Percentiles rank a stretch among this genome's conserved stretches.
Conservation (phyloP, 495 filamentous ascomycete genomes). For the Penicillium goetzii region DNA sequence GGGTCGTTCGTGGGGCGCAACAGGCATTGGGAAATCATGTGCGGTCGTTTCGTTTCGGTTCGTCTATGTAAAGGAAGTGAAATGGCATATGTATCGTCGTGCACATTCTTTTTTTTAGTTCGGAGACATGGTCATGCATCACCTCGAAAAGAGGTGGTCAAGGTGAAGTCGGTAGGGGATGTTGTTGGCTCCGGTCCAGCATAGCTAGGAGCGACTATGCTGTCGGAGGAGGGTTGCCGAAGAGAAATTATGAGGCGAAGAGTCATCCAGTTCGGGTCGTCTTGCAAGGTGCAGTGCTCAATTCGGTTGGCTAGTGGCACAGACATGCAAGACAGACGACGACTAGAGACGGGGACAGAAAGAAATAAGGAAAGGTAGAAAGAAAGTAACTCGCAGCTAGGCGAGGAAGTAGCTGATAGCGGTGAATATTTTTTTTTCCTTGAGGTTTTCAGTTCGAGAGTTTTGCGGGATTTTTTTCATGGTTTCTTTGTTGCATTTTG, state of each 20-base stretch:
- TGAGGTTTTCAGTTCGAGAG: slow-evolving; percentile 9
- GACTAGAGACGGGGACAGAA: slow-evolving; percentile 10
- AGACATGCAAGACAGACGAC: background rate
- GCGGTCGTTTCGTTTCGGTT: slow-evolving; percentile 39
- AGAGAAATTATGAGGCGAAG: slow-evolving; percentile 24
- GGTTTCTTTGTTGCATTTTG: slow-evolving; percentile 21
- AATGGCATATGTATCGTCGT: slow-evolving; percentile 33
- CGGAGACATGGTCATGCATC: slow-evolving; percentile 19
- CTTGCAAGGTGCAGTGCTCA: background rate
- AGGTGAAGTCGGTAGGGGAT: background rate
- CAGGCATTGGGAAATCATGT: slow-evolving; percentile 25
- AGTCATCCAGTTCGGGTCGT: slow-evolving; percentile 8
- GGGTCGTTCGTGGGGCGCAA: slow-evolving; percentile 23
- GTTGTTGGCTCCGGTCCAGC: background rate
- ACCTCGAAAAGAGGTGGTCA: slow-evolving; percentile 11
- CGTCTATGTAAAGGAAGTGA: slow-evolving; percentile 30
- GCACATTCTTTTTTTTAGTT: slow-evolving; percentile 32
- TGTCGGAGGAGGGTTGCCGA: slow-evolving; percentile 15
- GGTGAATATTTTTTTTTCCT: slow-evolving; percentile 2
- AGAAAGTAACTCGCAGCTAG: slow-evolving; percentile 28
- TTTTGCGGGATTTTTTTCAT: slow-evolving; percentile 27
- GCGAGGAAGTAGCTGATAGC: slow-evolving; percentile 13
- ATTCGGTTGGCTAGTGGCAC: background rate
- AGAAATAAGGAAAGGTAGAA: slow-evolving; percentile 16
- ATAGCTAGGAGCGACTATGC: slow-evolving; percentile 3